These are phyloP conservation scores for Wakefieldia striispora DNA, from an alignment of 768 basidiomycete genomes.

Conservation along the genomic window DNA sequence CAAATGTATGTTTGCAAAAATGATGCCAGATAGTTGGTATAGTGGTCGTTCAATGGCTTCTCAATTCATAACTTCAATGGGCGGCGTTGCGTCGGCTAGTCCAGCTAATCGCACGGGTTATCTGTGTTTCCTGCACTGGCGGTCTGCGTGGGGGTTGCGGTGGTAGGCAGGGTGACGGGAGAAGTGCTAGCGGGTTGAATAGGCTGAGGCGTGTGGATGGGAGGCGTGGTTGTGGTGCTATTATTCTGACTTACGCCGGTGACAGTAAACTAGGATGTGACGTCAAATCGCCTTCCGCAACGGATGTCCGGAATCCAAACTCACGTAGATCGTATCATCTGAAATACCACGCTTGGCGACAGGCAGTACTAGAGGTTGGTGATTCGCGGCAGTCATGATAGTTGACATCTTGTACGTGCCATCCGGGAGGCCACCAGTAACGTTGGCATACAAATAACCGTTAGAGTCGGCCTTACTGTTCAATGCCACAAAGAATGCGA, in stretches of 20 bases:
- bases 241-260: conserved; percentile 5
- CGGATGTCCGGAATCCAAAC: conserved; percentile 2
- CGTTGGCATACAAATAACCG: conserved; percentile 46
- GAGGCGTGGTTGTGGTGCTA: conserved; percentile 10
- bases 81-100: too few species aligned
- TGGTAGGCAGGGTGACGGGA: background rate
- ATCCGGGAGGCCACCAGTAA: conserved; percentile 51
- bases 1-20: conserved; percentile 1
- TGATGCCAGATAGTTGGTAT: background rate
- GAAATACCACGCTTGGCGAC: conserved; percentile 40
- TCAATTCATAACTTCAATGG: background rate
- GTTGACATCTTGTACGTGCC: conserved; percentile 49
- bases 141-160: background rate
- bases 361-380: conserved; percentile 38
- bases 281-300: conserved; percentile 2
- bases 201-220: background rate
- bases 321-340: conserved; percentile 43
- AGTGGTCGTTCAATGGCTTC: conserved; percentile 18
- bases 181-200: conserved; percentile 2
- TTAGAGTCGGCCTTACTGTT: conserved; percentile 40
- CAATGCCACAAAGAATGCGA: conserved; percentile 60
- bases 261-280: conserved; percentile 27
- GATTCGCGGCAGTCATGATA: conserved; percentile 48
- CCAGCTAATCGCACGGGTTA: too few species aligned
- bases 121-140: background rate